Conservation (phyloP, 768 basidiomycete species). For the Agrocybe pediades region DNA sequence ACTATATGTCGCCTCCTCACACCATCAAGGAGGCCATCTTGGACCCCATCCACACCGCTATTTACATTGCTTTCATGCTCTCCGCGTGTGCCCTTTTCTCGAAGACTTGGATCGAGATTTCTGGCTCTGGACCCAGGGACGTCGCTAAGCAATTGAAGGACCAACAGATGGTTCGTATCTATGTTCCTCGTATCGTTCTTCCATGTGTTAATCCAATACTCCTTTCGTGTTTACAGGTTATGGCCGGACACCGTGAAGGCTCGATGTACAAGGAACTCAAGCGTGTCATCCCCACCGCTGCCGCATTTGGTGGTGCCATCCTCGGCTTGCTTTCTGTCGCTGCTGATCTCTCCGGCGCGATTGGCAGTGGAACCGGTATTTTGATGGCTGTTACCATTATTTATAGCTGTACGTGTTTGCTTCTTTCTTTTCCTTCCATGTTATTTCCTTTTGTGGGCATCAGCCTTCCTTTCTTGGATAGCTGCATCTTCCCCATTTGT, state of each 20-base stretch:
- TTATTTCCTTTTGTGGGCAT: conserved; percentile 7
- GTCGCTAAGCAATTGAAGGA: conserved; percentile 99
- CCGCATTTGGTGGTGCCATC: conserved; percentile 96
- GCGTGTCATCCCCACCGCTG: conserved; percentile 96
- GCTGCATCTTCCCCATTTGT: no score
- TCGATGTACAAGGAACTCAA: conserved; percentile 99
- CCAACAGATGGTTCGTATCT: conserved; percentile 86
- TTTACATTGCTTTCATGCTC: conserved; percentile 42
- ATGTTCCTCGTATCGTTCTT: not conserved
- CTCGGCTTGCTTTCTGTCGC: conserved; percentile 88
- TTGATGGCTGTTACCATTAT: conserved; percentile 98
- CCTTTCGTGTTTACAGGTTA: conserved; percentile 45
- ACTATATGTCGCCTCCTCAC: conserved; percentile 27
- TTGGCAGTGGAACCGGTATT: conserved; percentile 95
- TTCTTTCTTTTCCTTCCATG: not conserved
- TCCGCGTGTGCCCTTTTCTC: conserved; percentile 96
- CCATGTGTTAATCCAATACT: not conserved
- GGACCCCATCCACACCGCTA: not conserved
- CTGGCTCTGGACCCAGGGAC: conserved; percentile 92
- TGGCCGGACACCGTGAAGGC: conserved; percentile 92
- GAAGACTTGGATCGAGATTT: conserved; percentile 99
- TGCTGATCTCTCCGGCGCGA: conserved; percentile 94
- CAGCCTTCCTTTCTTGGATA: conserved; percentile 6
- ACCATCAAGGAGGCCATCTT: not conserved
- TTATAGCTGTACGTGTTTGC: conserved; percentile 74